Base-by-base conservation (phyloP, 352 stramenopile species). In the Pythium sp. region DNA sequence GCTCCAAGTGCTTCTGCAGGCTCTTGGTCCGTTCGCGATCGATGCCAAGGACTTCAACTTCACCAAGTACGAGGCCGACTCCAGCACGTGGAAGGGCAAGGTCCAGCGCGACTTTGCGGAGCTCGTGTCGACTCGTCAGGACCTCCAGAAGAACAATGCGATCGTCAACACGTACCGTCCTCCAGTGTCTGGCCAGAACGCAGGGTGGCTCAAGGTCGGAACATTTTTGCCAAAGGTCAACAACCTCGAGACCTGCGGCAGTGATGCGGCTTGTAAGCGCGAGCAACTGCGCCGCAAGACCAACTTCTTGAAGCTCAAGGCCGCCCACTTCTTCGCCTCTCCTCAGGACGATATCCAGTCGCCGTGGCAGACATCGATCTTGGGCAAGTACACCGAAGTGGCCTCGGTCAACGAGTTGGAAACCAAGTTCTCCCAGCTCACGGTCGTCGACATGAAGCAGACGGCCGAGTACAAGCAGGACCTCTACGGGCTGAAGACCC, bases 241-340 rank as follows among this genome's bases (percentile, higher is more conserved):
- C 64, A 80, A 80, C 57, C 49, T 80, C 24, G 72, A 72, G 30
- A 38, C 30, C 2, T 79, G 72, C n/a, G 41, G 57, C 65, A 66
- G 64, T 32, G 60, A 72, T 43, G 68, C 72, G 30, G 38, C 73
- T 30, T 76, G 69, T 43, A 53, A 67, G 53, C 5, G 69, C 14
- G 59, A 73, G 7, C 56, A 77, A 26, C 63, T 65, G 34, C 69
- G 67, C 24, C 72, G 72, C 57, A 78, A 74, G 63, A 63, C 36
- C 58, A 76, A 80, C 71, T 79, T 78, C 47, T 55, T 71, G 26
- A 74, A 65, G 54, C 59, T 84, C 36, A 68, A 72, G 22, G 74
- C 72, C 26, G 80, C 71, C 3, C 74, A 86, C 30, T 84, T 78
- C 61, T 86, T 88, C 60, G 76, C 76, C 18, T 86, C 80, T 3